These are phyloP conservation scores for Elsinoe necatrix DNA, from an alignment of 2,329 filamentous ascomycete species.

Conservation along the genomic window DNA sequence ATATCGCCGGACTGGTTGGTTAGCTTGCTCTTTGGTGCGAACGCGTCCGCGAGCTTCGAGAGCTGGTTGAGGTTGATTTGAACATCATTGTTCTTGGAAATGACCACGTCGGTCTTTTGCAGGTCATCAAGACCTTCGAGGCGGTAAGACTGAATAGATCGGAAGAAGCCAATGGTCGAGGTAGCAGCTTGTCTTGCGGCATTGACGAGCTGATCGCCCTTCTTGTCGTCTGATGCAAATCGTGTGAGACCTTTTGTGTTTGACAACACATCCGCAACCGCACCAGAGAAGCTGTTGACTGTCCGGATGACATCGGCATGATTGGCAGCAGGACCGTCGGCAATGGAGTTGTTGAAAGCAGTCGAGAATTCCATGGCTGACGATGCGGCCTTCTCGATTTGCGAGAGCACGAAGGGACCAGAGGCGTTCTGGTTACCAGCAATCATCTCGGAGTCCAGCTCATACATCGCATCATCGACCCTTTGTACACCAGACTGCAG, in stretches of 20 bases:
- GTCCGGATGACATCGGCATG: constrained; percentile 89
- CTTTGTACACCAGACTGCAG: constrained; percentile 85
- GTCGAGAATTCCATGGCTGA: constrained; percentile 96
- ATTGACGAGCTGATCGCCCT: constrained; percentile 74
- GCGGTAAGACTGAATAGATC: constrained; percentile 84
- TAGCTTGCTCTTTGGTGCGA: constrained; percentile 83
- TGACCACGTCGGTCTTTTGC: constrained; percentile 93
- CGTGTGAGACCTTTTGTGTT: constrained; percentile 94
- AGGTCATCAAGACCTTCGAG: constrained; percentile 82
- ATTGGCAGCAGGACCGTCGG: constrained; percentile 83
- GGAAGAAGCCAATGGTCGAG: constrained; percentile 90
- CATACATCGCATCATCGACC: constrained; percentile 93
- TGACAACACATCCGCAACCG: constrained; percentile 85
- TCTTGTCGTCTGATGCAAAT: constrained; percentile 92
- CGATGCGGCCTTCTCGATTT: constrained; percentile 92
- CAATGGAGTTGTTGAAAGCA: constrained; percentile 96
- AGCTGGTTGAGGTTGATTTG: constrained; percentile 88
- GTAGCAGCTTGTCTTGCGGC: constrained; percentile 76
- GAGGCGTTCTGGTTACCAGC: constrained; percentile 97
- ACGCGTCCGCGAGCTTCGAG: constrained; percentile 85
- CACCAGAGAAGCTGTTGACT: constrained; percentile 80
- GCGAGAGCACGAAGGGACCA: constrained; percentile 86
- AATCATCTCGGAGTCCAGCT: constrained; percentile 95
- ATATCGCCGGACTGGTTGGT: constrained; percentile 72
- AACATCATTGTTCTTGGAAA: constrained; percentile 94